Base-by-base conservation (phyloP, 805 yeast genomes). In the Saturnispora mendoncae region DNA sequence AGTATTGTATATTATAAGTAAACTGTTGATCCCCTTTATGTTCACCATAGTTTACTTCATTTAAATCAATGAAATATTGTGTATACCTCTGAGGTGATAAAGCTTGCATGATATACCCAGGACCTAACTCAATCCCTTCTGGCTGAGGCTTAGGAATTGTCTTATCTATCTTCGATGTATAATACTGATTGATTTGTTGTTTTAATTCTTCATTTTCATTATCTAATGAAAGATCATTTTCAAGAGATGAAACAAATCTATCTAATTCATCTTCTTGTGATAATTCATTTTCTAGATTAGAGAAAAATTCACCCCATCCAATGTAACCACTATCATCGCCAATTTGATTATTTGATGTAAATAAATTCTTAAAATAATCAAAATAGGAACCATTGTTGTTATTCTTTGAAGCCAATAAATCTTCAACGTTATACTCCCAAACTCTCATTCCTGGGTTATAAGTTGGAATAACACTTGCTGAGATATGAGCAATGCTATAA, bases 381-480 rank as follows among this genome's bases (percentile, higher is more conserved):
- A 8, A 20, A 9, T 27, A 33, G 12, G 42, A 39, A 12, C 20
- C 32, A 6, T 21, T 20, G 9, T 33, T 33, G n/a, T 18, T 23
- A 4, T 33, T 33, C 8, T 26, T 32, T 12, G 25, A 18, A 12
- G 27, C 28, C 12, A 39, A 26, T n/a, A 39, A 33, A 20, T 39
- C 42, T 41, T 48, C 46, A 28, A 74, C 72, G 53, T 85, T 85
- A 58, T 85, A 85, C 56, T 85, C 95, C 92, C 94, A 85, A 2
- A 85, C 77, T 48, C 95, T 67, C 46, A 85, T 54, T 4, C 87
- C 84, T 4, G 95, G 87, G 49, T 83, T 84, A 61, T 79, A 86
- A 0, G 94, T 85, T 3, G 95, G 95, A 12, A 86, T 74, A 12
- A 85, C 76, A 42, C 88, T 80, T 1, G 87, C 78, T 2, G 78